phyloP scores from a whole-genome alignment of 345 rosid genomes.

The Linum usitatissimum region DNA sequence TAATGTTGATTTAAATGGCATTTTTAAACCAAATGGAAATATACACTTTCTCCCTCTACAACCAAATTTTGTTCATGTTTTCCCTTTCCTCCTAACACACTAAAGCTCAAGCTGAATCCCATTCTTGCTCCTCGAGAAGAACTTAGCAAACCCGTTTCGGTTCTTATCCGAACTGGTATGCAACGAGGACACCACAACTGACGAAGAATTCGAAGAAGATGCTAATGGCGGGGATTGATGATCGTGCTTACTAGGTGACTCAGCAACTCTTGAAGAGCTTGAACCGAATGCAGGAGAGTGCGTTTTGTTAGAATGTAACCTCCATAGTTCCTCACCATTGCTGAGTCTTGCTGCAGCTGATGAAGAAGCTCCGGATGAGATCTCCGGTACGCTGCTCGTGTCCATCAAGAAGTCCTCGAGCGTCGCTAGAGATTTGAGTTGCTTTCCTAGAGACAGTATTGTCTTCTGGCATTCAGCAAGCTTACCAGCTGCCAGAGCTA shows the following conservation, averaged over 20 bases:
- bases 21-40: slow-evolving; percentile 21
- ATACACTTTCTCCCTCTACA: slow-evolving; percentile 5
- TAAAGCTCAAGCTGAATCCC: slow-evolving; percentile 79
- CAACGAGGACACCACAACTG: slow-evolving; percentile 27
- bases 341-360: slow-evolving; percentile 18
- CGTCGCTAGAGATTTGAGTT: slow-evolving; percentile 83
- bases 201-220: slow-evolving; percentile 34
- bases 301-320: slow-evolving; percentile 38
- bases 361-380: slow-evolving; percentile 22
- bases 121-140: slow-evolving; percentile 75
- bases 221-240: slow-evolving; percentile 28
- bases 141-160: slow-evolving; percentile 78
- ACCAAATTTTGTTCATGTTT: not conserved
- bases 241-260: slow-evolving; percentile 20
- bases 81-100: slow-evolving; percentile 2
- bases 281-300: slow-evolving; percentile 32
- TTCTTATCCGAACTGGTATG: slow-evolving; percentile 57
- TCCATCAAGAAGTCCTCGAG: slow-evolving; percentile 87
- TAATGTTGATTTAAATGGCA: slow-evolving; percentile 23
- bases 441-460: slow-evolving; percentile 75
- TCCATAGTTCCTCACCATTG: slow-evolving; percentile 41
- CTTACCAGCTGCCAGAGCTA: slow-evolving; percentile 67
- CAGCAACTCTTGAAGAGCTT: slow-evolving; percentile 18
- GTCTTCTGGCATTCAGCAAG: slow-evolving; percentile 91
- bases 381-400: slow-evolving; percentile 46